Conservation (phyloP, 2,329 filamentous ascomycete species). For the Ophiostoma novo-ulmi region DNA sequence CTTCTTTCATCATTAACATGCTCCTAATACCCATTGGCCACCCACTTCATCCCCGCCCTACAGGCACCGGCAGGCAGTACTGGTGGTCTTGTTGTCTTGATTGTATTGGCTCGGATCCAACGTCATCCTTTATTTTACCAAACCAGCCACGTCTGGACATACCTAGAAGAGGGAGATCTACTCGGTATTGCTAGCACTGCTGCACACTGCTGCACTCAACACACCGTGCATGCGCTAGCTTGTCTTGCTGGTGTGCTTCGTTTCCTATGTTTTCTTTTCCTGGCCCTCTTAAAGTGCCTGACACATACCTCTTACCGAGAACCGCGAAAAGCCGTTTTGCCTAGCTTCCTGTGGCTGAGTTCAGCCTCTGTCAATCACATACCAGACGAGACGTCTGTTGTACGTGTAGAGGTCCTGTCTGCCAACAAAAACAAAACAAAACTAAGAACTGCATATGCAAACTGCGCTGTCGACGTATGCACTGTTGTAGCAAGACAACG, state of each 20-base stretch:
- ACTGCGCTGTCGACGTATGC: not conserved
- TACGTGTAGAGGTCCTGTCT: not conserved
- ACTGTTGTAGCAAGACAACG: not conserved
- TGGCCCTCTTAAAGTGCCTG: not conserved
- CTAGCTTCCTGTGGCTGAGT: not conserved
- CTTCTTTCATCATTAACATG: not conserved
- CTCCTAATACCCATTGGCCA: not conserved
- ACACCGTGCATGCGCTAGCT: not conserved
- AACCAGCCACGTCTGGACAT: not conserved
- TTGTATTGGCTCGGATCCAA: not conserved
- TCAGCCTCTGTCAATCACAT: constrained; percentile 7
- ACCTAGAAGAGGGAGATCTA: constrained; percentile 2
- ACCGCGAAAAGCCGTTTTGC: not conserved
- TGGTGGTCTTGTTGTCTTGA: not conserved
- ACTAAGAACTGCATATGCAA: not conserved
- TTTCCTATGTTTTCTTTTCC: not conserved
- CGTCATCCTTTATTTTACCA: not conserved
- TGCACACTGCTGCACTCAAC: not conserved
- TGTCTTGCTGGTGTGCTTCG: constrained; percentile 5
- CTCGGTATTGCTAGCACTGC: not conserved
- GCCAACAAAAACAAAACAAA: too few species aligned
- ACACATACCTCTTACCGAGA: not conserved
- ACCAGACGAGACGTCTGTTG: not conserved
- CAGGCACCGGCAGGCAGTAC: not conserved
- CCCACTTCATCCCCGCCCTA: not conserved